Evolutionary conservation across 345 rosid genomes (phyloP).

Genomic region (Aegle marmelos): DNA sequence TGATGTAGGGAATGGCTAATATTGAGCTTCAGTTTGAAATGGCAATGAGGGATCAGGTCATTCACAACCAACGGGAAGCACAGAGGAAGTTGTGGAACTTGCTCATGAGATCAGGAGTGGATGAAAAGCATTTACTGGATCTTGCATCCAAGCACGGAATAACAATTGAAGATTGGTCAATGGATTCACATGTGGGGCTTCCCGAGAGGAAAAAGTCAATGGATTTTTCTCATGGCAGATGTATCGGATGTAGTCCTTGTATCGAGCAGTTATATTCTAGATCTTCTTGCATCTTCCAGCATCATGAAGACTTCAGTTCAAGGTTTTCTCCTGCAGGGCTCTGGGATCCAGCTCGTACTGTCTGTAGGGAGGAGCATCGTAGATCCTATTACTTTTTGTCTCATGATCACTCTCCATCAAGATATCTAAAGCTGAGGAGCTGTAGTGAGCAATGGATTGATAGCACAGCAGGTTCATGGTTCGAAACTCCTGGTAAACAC

Average conservation of each 20-base stretch:
- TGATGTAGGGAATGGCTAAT: conserved; percentile 79
- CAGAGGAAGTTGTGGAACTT: conserved; percentile 80
- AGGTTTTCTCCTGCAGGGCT: conserved; percentile 39
- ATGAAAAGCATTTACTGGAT: conserved; percentile 68
- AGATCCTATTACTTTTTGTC: conserved; percentile 61
- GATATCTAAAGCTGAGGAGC: conserved; percentile 34
- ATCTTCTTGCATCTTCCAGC: conserved; percentile 56
- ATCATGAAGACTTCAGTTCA: conserved; percentile 36
- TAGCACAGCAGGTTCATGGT: conserved; percentile 36
- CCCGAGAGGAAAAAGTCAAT: conserved; percentile 46
- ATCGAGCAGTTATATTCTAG: conserved; percentile 45
- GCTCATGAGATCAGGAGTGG: conserved; percentile 74
- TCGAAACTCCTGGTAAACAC: conserved; percentile 33
- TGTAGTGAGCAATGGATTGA: conserved; percentile 47
- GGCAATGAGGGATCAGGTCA: conserved; percentile 96
- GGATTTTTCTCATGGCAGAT: conserved; percentile 27
- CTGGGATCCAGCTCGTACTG: conserved; percentile 45
- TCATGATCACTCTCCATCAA: conserved; percentile 44
- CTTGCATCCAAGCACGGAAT: conserved; percentile 80
- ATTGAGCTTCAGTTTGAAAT: conserved; percentile 93
- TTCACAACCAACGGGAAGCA: conserved; percentile 83
- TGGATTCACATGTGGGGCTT: conserved; percentile 40
- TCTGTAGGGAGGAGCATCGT: conserved; percentile 66
- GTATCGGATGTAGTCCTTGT: conserved; percentile 33
- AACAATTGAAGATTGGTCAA: conserved; percentile 70